Base-by-base conservation (phyloP, 768 basidiomycete species). In the Paxillus ammoniavirescens region DNA sequence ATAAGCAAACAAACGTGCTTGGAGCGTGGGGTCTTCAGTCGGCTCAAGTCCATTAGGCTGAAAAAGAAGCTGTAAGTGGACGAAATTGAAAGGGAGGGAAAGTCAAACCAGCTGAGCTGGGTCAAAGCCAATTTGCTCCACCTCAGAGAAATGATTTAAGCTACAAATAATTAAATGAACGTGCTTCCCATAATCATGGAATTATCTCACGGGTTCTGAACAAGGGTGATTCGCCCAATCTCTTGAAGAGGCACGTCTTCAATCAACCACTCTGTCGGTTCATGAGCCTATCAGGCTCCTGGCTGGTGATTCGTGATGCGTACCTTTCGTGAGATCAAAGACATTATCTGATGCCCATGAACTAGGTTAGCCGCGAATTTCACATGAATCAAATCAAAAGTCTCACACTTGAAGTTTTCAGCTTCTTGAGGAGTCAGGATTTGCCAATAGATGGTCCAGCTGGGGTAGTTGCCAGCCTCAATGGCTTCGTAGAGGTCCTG, bases 371-470 rank as follows among this genome's bases (percentile, higher is more conserved):
- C 21, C 30, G 13, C 33, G 15, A 33, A 30, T 48, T 33, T 14
- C 35, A 26, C 12, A 50, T 44, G 35, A 23, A 47, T 35, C n/a
- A 45, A 50, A 1, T 50, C n/a, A 45, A 50, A 1, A 50, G 18
- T 38, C 68, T 50, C 42, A 73, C 59, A 61, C 62, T 69, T 72
- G 65, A 74, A 77, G 37, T 73, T 73, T 66, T 81, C 74, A 14
- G 82, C 82, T 61, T 83, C 71, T 54, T 77, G 58, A 8, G 77
- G 67, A 1, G 78, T 77, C 74, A 83, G 75, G 21, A 72, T 75
- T 68, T 83, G 82, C 12, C 82, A 77, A 57, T 79, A 82, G 15
- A 84, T 60, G 47, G 82, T 82, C 78, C 79, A 84, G 57, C 77
- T 75, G 23, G 83, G 82, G 69, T 73, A 82, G 8, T 76, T 67